Base-by-base conservation (phyloP, 83 land plant genomes). In the Thuja plicata region DNA sequence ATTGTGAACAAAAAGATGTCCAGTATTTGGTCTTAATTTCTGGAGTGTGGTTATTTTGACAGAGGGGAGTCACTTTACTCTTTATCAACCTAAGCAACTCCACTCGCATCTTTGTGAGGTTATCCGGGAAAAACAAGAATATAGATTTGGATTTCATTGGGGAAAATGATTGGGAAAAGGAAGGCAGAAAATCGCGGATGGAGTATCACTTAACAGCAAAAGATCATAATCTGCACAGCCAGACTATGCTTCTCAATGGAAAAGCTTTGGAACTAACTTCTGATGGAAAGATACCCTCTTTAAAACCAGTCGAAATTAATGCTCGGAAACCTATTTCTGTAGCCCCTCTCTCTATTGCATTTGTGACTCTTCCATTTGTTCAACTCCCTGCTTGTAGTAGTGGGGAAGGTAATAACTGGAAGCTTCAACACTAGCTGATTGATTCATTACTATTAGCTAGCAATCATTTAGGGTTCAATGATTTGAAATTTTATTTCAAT, bases 281-380 rank as follows among this genome's bases (percentile, higher is more conserved):
- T 12, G 76, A 66, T 37, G 89, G 89, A 13, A 55, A 88, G 9
- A 88, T 88, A 57, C 89, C 87, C 45, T 37, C 86, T 5, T 50
- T 95, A 70, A 79, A 85, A 19, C 95, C 95, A 17, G 10, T 92
- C 16, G 66, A 57, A 38, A 89, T 89, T n/a, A 90, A 91, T 80
- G 89, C 93, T 2, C 52, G 88, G 8, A 46, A 80, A 11, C 92
- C 93, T 24, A 86, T 95, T 62, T 57, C 4, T 55, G 84, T 95
- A 88, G 91, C 89, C 71, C 96, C 94, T 5, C 90, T 57, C 85
- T 95, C 96, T 10, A 91, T 95, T 88, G 94, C 91, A 34, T 95
- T 95, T 87, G 94, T 86, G 83, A 91, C 88, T 88, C 89, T 95
- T 74, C 94, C 96, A 30, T 3, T 87, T 74, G 79, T 94, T 85